These are phyloP conservation scores for Umbelopsis ramanniana DNA, from an alignment of 192 early-diverging fungal genomes.

Conservation along the genomic window DNA sequence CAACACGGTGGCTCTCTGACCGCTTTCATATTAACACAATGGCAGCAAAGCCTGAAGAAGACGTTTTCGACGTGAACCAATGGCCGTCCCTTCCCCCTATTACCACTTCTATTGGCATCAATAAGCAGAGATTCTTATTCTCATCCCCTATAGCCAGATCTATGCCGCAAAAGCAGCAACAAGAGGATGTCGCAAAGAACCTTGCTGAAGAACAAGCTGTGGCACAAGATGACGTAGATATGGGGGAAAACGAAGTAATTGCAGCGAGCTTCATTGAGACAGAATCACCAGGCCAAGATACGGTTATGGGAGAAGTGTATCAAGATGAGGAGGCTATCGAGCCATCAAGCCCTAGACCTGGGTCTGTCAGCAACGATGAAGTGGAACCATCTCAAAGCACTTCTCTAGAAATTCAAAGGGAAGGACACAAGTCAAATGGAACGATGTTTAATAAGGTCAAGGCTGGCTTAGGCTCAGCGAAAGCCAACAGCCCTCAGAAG, in stretches of 20 bases:
- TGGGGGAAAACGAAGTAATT: background rate
- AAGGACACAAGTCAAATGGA: background rate
- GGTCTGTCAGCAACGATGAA: background rate
- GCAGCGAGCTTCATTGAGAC: background rate
- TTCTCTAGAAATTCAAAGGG: background rate
- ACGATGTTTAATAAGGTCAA: background rate
- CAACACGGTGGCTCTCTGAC: slow-evolving; percentile 10
- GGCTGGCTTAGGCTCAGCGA: background rate
- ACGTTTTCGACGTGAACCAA: slow-evolving; percentile 9
- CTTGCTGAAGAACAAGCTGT: background rate
- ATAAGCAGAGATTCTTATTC: background rate
- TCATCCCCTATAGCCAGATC: background rate
- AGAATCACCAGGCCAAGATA: background rate
- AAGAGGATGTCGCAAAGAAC: background rate
- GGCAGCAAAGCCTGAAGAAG: background rate
- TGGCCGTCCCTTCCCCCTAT: slow-evolving; percentile 8
- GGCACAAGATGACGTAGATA: background rate
- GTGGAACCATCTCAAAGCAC: background rate
- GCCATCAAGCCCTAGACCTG: background rate
- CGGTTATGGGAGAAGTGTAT: background rate
- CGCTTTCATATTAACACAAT: background rate
- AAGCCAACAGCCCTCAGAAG: background rate
- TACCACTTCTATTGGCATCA: slow-evolving; percentile 2
- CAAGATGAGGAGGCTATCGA: background rate
- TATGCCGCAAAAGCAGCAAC: background rate